These are phyloP conservation scores for Madurella fahalii DNA, from an alignment of 2,329 filamentous ascomycete species.

Conservation along the genomic window DNA sequence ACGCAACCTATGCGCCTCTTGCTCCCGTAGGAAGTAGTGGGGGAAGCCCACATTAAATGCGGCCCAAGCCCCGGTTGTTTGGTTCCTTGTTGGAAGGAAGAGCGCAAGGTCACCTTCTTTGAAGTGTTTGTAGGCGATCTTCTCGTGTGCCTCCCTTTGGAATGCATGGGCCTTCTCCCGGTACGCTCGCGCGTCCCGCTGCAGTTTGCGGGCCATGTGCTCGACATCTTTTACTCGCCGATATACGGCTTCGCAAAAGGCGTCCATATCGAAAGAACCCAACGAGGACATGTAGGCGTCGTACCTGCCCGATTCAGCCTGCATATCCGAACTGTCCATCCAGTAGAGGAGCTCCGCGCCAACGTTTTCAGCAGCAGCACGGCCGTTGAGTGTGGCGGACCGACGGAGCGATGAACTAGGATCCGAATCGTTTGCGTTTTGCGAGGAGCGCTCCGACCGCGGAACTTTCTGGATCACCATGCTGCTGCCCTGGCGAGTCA, in stretches of 20 bases:
- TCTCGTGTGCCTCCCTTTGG: slow-evolving; percentile 85
- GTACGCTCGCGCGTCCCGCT: slow-evolving; percentile 81
- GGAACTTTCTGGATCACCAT: slow-evolving; percentile 73
- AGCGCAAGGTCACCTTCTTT: slow-evolving; percentile 93
- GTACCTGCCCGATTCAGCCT: slow-evolving; percentile 70
- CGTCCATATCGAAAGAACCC: slow-evolving; percentile 75
- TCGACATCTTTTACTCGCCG: slow-evolving; percentile 93
- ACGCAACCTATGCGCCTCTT: slow-evolving; percentile 79
- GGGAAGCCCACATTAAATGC: slow-evolving; percentile 97
- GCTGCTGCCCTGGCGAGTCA: slow-evolving; percentile 66
- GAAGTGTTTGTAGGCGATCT: slow-evolving; percentile 93
- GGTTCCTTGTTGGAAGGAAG: slow-evolving; percentile 91
- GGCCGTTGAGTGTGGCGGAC: slow-evolving; percentile 51
- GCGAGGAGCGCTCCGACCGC: slow-evolving; percentile 53
- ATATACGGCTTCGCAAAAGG: slow-evolving; percentile 78
- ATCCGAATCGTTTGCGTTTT: slow-evolving; percentile 54
- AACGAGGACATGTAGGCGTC: slow-evolving; percentile 68
- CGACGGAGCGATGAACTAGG: slow-evolving; percentile 49
- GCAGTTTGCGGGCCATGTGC: slow-evolving; percentile 87
- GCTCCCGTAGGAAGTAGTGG: slow-evolving; percentile 93
- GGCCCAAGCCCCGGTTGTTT: slow-evolving; percentile 92
- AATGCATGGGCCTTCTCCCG: slow-evolving; percentile 78
- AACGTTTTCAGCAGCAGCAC: slow-evolving; percentile 53
- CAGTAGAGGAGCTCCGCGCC: slow-evolving; percentile 77
- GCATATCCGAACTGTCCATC: slow-evolving; percentile 65